Conservation (phyloP, 1,284 basidiomycete species). For the Ganoderma lucidum region DNA sequence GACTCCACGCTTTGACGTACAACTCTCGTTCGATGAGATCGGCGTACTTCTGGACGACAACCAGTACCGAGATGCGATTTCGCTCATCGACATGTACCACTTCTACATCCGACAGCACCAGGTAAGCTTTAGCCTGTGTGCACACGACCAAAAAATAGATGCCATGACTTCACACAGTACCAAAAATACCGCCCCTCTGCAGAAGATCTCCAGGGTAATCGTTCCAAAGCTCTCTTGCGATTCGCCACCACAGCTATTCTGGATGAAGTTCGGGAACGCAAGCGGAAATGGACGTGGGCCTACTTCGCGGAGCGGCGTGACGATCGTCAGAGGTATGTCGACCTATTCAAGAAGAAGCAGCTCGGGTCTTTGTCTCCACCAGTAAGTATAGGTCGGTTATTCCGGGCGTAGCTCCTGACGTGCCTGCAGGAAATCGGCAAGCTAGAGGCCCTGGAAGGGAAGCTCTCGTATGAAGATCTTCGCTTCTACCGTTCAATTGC, state of each 20-base stretch:
- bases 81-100: slow-evolving; percentile 96
- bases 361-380: slow-evolving; percentile 62
- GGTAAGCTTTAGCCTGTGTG: slow-evolving; percentile 49
- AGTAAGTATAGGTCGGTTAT: slow-evolving; percentile 43
- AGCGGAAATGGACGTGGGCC: slow-evolving; percentile 91
- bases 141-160: slow-evolving; percentile 5
- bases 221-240: slow-evolving; percentile 76
- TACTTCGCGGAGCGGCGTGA: slow-evolving; percentile 92
- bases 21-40: slow-evolving; percentile 94
- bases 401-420: background rate
- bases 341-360: slow-evolving; percentile 85
- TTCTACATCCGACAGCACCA: slow-evolving; percentile 93
- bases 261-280: slow-evolving; percentile 87
- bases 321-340: slow-evolving; percentile 86
- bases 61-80: slow-evolving; percentile 96
- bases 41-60: slow-evolving; percentile 93
- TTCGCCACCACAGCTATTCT: slow-evolving; percentile 89
- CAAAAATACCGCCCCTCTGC: slow-evolving; percentile 79
- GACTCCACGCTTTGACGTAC: slow-evolving; percentile 88
- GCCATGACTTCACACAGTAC: slow-evolving; percentile 63
- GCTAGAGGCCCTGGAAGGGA: slow-evolving; percentile 80
- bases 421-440: slow-evolving; percentile 64
- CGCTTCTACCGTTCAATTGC: slow-evolving; percentile 98
- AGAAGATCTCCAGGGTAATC: slow-evolving; percentile 69
- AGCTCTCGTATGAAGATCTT: slow-evolving; percentile 94